Percentiles rank a stretch among this genome's conserved stretches.
Evolutionary conservation across 495 filamentous ascomycete species (phyloP).

Genomic region (Terfezia claveryi): DNA sequence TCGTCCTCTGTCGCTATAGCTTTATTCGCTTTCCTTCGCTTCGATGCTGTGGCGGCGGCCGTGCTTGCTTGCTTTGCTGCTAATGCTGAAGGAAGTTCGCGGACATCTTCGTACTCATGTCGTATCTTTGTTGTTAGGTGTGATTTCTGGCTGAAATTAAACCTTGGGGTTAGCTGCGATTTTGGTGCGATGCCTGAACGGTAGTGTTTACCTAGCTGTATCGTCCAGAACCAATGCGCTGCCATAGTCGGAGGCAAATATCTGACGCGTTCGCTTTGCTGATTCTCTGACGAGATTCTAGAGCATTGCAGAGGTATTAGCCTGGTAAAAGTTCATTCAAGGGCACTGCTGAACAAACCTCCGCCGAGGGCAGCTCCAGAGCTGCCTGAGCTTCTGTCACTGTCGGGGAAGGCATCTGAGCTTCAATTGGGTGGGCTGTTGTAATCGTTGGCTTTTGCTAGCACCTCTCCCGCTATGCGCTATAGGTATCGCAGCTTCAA

Average conservation of each 20-base stretch:
- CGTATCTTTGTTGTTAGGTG: constrained; percentile 26
- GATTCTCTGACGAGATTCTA: constrained; percentile 30
- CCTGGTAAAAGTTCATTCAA: no score
- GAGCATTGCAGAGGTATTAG: neutral
- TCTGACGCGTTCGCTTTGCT: constrained; percentile 45
- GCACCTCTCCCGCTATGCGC: neutral
- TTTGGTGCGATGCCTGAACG: neutral
- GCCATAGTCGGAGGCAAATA: constrained; percentile 36
- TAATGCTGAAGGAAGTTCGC: constrained; percentile 60
- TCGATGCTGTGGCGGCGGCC: constrained; percentile 29
- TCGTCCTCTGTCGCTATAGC: constrained; percentile 23
- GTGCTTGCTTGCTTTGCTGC: constrained; percentile 64
- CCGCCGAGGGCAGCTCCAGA: neutral
- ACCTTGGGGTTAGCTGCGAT: constrained; percentile 17
- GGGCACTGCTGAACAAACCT: neutral
- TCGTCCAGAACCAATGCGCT: constrained; percentile 20
- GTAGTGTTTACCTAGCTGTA: constrained; percentile 24
- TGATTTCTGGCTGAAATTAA: constrained; percentile 10
- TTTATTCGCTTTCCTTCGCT: constrained; percentile 27
- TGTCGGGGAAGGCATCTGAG: neutral
- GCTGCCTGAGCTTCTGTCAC: neutral
- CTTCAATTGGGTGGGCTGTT: neutral
- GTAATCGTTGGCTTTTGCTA: neutral
- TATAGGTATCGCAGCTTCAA: neutral
- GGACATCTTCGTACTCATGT: constrained; percentile 63